Conservation (phyloP, 805 yeast species). For the Teunomyces stri region DNA sequence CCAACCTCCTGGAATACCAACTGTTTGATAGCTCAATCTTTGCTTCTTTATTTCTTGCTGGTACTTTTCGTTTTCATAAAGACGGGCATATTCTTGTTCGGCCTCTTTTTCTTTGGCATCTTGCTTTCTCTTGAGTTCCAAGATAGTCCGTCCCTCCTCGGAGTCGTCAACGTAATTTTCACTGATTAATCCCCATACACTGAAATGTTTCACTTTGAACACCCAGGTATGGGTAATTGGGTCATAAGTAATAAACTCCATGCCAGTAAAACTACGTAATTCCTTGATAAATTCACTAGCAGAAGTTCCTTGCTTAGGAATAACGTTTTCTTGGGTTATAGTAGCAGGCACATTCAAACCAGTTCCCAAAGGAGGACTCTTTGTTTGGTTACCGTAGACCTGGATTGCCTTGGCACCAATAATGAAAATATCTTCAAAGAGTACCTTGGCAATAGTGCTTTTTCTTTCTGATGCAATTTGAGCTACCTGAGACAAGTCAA, state of each 20-base stretch:
- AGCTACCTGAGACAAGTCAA: conserved; percentile 59
- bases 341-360: conserved; percentile 80
- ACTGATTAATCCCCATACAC: conserved; percentile 87
- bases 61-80: conserved; percentile 29
- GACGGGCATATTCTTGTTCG: conserved; percentile 33
- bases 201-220: conserved; percentile 84
- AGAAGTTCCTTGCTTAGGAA: conserved; percentile 46
- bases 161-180: conserved; percentile 44
- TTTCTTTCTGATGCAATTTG: conserved; percentile 32
- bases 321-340: conserved; percentile 58
- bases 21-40: conserved; percentile 25
- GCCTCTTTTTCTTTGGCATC: conserved; percentile 38
- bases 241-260: conserved; percentile 77
- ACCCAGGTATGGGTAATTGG: conserved; percentile 74
- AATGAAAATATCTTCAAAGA: conserved; percentile 29
- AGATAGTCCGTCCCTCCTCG: conserved; percentile 29
- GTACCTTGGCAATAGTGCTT: conserved; percentile 41
- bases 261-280: conserved; percentile 57
- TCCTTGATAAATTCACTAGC: conserved; percentile 47
- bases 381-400: conserved; percentile 43
- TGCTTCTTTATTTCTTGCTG: conserved; percentile 36
- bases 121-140: conserved; percentile 30
- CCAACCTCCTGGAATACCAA: conserved; percentile 41
- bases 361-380: conserved; percentile 57
- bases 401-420: conserved; percentile 53